These are phyloP conservation scores for Cardamine resedifolia DNA, from an alignment of 345 rosid species.

Conservation along the genomic window DNA sequence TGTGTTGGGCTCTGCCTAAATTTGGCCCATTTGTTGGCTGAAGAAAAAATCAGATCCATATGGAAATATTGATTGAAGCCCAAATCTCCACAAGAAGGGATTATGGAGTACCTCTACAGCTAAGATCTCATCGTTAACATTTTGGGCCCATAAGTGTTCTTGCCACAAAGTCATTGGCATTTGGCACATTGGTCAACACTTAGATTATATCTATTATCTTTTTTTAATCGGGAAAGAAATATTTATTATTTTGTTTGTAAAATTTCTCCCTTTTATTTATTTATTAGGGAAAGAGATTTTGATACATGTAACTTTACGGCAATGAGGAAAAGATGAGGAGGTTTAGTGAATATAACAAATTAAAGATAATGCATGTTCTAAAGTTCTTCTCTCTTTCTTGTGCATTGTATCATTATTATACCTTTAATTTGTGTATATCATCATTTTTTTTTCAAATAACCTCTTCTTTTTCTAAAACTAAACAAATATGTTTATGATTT, in stretches of 20 bases:
- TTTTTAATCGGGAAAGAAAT: neutral
- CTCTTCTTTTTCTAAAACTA: neutral
- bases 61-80: too few species aligned
- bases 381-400: slow-evolving; percentile 9
- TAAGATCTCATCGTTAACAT: neutral
- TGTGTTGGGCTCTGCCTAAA: too few species aligned
- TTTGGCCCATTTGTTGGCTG: too few species aligned
- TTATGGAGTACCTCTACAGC: neutral
- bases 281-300: neutral
- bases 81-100: too few species aligned
- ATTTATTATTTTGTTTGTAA: neutral
- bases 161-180: neutral
- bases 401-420: slow-evolving; percentile 27
- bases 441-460: neutral
- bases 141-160: neutral
- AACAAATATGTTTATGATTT: neutral
- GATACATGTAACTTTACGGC: slow-evolving; percentile 18
- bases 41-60: too few species aligned
- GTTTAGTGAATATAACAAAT: slow-evolving; percentile 5
- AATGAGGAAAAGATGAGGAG: slow-evolving; percentile 19
- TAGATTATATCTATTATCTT: neutral
- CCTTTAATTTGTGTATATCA: neutral
- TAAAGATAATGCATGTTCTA: slow-evolving; percentile 13
- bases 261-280: neutral
- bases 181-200: neutral